phyloP scores from a whole-genome alignment of 2,329 filamentous ascomycete species.

The Ustulina deusta region DNA sequence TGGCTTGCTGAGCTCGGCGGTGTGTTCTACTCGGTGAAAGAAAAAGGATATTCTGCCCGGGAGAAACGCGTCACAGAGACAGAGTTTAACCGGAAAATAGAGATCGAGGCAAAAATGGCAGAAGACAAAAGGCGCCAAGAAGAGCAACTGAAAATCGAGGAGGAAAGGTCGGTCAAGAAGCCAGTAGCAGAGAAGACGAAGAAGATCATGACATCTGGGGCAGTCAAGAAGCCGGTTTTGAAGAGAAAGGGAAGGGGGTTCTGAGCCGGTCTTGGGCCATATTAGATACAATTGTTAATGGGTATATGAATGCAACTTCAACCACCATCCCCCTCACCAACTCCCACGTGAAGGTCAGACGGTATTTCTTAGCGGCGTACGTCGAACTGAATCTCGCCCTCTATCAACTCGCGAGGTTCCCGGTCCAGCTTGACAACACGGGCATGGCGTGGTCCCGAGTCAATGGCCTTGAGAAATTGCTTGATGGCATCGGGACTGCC shows the following conservation, averaged over 20 bases:
- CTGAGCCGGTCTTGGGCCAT: conserved; percentile 45
- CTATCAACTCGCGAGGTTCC: conserved; percentile 71
- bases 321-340: not conserved
- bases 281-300: conserved; percentile 21
- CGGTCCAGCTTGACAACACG: conserved; percentile 80
- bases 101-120: conserved; percentile 93
- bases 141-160: conserved; percentile 64
- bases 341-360: not conserved
- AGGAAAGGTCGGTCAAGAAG: conserved; percentile 60
- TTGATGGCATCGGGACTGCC: conserved; percentile 74
- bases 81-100: conserved; percentile 92
- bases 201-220: conserved; percentile 71
- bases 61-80: conserved; percentile 89
- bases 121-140: conserved; percentile 80
- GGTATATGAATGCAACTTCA: conserved; percentile 16
- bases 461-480: conserved; percentile 78
- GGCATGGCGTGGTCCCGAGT: conserved; percentile 78
- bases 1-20: conserved; percentile 97
- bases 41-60: conserved; percentile 92
- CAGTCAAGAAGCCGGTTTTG: conserved; percentile 70
- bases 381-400: conserved; percentile 76
- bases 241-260: conserved; percentile 69
- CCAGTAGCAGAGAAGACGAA: conserved; percentile 57
- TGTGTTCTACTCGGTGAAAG: conserved; percentile 97
- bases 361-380: conserved; percentile 57